Base-by-base conservation (phyloP, 163 green algal species). In the Chlorella variabilis region DNA sequence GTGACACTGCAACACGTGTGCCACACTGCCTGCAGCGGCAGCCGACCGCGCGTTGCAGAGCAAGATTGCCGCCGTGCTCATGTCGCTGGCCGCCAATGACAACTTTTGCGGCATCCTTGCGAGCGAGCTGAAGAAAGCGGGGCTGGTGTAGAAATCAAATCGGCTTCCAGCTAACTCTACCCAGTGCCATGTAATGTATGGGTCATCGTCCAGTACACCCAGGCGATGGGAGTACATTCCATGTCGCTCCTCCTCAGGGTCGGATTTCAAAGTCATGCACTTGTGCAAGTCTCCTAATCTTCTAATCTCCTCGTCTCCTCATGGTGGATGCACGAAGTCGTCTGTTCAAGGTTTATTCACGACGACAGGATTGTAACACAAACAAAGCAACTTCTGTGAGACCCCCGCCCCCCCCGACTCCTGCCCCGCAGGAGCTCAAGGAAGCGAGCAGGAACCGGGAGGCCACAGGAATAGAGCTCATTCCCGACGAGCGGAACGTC, bases 401-500 rank as follows among this genome's bases (percentile, higher is more conserved):
- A 79, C 6, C 11, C 13, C 4, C 56, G 54, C 54, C 8, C 4
- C 11, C 15, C 20, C 34, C 11, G 18, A 25, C 9, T 48, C 6
- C 69, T 29, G 18, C 13, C 42, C 27, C 42, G 68, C 87, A 97
- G 93, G 94, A 97, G 84, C 91, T 91, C 61, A 97, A 96, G 75
- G 94, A 97, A 70, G 77, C 90, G 0, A 68, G 74, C 0, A 83
- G 84, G 25, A 54, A 68, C 11, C 76, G 74, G 1, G 51, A 67
- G 1, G 87, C 91, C 7, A 93, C 86, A 2, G 92, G 91, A 58
- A 95, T 98, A 15, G 78, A 87, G 13, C 85, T 98, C 15, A 84
- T 92, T 2, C 93, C 93, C 2, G 93, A 96, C 68, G 94, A 97
- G 33, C 86, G 77, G 58, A 96, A 97, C 81, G 83, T 98, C 4